Base-by-base conservation (phyloP, 2,329 filamentous ascomycete species). In the Epichloe sibirici region DNA sequence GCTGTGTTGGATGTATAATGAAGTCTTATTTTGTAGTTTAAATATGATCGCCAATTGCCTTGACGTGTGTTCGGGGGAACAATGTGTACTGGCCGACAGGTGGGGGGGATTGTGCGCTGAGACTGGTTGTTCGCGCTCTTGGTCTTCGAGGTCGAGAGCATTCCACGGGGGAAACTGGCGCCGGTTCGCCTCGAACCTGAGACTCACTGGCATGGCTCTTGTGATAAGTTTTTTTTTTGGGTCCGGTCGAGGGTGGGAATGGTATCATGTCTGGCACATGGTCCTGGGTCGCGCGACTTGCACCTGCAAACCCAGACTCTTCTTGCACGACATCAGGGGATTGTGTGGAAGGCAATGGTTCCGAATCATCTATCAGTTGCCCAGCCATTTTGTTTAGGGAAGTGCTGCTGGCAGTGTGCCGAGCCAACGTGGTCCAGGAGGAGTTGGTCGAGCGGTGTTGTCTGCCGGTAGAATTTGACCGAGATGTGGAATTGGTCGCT, bases 401-500 rank as follows among this genome's bases (percentile, higher is more conserved):
- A 12, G 67, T 71, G 53, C 72, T 78, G 66, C 76, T 80, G 44
- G 69, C 66, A 4, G 77, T 82, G 61, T 77, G 69, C 5, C 75
- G 73, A 5, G 77, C 80, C 53, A 76, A 68, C 40, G 74, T 74
- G 1, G 78, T 79, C 55, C 74, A 74, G 9, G 71, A 74, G 4
- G 78, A 81, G 28, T 73, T 70, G 15, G 72, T 71, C 12, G 78
- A 82, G 48, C 73, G 69, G 62, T 80, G 77, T 28, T 76, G 76
- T 53, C 74, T 72, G 48, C 69, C 73, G 45, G 69, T 73, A 17
- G 73, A 76, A 31, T 70, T 68, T 1, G 75, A 76, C 23, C 70
- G 69, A 31, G 67, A 67, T 3, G 73, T 78, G 15, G 72, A 71
- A 53, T 67, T 66, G 49, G 77, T 81, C 25, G 65, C 71, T 1